Percentiles rank a stretch among this genome's conserved stretches.
These are phyloP conservation scores for Glarea lozoyensis DNA, from an alignment of 495 filamentous ascomycete genomes.

Conservation along the genomic window DNA sequence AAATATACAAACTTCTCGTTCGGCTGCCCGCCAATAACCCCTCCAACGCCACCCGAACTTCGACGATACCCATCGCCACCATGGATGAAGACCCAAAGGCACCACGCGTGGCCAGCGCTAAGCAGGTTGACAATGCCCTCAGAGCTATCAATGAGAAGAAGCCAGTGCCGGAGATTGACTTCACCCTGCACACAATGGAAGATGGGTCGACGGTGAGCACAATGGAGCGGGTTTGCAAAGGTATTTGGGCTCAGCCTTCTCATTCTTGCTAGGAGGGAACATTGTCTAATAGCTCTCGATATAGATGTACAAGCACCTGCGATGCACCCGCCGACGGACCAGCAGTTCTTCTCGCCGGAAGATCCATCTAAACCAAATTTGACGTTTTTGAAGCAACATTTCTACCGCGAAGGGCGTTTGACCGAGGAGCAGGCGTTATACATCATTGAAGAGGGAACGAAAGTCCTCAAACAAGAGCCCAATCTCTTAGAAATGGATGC, in stretches of 20 bases:
- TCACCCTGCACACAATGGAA: slow-evolving; percentile 96
- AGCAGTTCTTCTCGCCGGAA: slow-evolving; percentile 63
- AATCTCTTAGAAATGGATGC: slow-evolving; percentile 99
- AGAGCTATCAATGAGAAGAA: slow-evolving; percentile 87
- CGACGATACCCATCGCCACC: slow-evolving; percentile 1
- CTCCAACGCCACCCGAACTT: neutral
- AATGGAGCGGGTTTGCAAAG: slow-evolving; percentile 92
- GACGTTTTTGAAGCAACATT: slow-evolving; percentile 91
- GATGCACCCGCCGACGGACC: slow-evolving; percentile 78
- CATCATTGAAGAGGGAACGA: slow-evolving; percentile 80
- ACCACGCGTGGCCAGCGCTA: slow-evolving; percentile 5
- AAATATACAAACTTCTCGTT: no score
- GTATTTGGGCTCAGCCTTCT: slow-evolving; percentile 36
- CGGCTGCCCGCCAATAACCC: no score
- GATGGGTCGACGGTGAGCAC: slow-evolving; percentile 94
- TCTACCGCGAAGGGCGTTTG: slow-evolving; percentile 92
- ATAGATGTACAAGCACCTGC: slow-evolving; percentile 95
- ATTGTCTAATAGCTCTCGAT: neutral
- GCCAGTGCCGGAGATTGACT: slow-evolving; percentile 94
- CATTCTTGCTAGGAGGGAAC: neutral
- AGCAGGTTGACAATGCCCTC: slow-evolving; percentile 56
- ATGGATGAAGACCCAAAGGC: slow-evolving; percentile 15
- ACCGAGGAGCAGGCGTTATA: slow-evolving; percentile 95
- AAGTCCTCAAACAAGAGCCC: slow-evolving; percentile 77
- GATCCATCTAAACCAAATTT: slow-evolving; percentile 86